Evolutionary conservation across 2,329 filamentous ascomycete species (phyloP), one percentile per base, ranked within the genome.

Genomic region (Colletotrichum orbiculare): DNA sequence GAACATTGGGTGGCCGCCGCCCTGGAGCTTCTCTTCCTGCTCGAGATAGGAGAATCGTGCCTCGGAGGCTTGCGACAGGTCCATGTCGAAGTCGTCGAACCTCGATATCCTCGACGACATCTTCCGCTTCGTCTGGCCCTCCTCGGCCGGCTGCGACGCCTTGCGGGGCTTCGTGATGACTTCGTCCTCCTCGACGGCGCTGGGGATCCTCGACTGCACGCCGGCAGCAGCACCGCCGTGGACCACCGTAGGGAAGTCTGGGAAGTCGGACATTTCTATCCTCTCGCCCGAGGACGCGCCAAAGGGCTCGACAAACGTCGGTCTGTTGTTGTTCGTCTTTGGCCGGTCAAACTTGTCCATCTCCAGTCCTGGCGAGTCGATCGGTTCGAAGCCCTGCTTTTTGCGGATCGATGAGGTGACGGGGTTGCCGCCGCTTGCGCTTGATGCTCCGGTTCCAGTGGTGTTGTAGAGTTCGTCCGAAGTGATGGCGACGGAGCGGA

Each of bases 401-500:
- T 57, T 63, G 47, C 58, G 58, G 11, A 66, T 53, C 1, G 58
- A 48, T 8, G 58, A 66, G 2, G 58, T 39, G 15, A 66, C 8
- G 2, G 34, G 46, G 15, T 65, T 62, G 13, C 47, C 25, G 45
- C 12, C 46, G 13, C 55, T 58, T 7, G 55, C 34, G 12, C 38
- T 49, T 13, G 63, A 63, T 25, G 25, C 25, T 25, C 25, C 25
- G 42, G 38, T 41, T 6, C 25, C 53, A 17, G 39, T 25, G 25
- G 25, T 56, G 10, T 54, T 15, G 37, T 62, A 62, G 4, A 63
- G 42, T 2, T 52, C 35, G n/a, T 66, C 63, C 6, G 63, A 48
- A 6, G 63, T 66, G 53, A 41, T 57, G 42, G 58, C 60, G 54
- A 69, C 55, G 7, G 61, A 55, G 5, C 67, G 66, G 62, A 72